phyloP scores from a whole-genome alignment of 768 basidiomycete species.

The Pulveroboletus sp. region DNA sequence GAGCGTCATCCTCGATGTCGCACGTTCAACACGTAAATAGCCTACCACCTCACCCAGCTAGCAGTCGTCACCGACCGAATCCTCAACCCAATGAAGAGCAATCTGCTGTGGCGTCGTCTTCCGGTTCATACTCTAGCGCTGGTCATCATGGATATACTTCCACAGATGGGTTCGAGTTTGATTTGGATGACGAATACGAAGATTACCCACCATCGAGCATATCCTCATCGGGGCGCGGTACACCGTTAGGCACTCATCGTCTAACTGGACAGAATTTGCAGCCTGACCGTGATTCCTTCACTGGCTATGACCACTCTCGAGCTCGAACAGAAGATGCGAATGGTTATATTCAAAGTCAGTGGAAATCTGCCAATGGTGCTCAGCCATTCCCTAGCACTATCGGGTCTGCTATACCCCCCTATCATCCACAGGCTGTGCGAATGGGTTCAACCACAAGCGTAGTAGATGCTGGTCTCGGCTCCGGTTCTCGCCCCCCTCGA shows the following conservation, averaged over 20 bases:
- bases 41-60: constrained; percentile 32
- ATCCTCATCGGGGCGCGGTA: constrained; percentile 64
- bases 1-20: constrained; percentile 33
- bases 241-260: constrained; percentile 60
- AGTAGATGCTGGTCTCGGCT: constrained; percentile 36
- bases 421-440: constrained; percentile 45
- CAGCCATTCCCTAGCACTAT: constrained; percentile 31
- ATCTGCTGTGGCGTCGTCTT: constrained; percentile 25
- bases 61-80: constrained; percentile 32
- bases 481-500: constrained; percentile 38
- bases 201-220: constrained; percentile 56
- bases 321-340: constrained; percentile 67
- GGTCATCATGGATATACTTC: constrained; percentile 41
- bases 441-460: constrained; percentile 42
- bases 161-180: constrained; percentile 67
- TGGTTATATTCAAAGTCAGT: constrained; percentile 58
- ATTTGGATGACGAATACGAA: constrained; percentile 71
- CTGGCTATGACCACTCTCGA: constrained; percentile 50
- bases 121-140: constrained; percentile 26
- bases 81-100: constrained; percentile 40
- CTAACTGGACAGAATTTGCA: constrained; percentile 56
- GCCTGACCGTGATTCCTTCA: constrained; percentile 47
- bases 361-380: constrained; percentile 50
- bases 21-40: constrained; percentile 29
- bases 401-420: constrained; percentile 17